A percentile compares a stretch with the other conserved stretches of the same genome.
These are phyloP conservation scores for Biscogniauxia sp. DNA, from an alignment of 2,329 filamentous ascomycete species.

Conservation along the genomic window DNA sequence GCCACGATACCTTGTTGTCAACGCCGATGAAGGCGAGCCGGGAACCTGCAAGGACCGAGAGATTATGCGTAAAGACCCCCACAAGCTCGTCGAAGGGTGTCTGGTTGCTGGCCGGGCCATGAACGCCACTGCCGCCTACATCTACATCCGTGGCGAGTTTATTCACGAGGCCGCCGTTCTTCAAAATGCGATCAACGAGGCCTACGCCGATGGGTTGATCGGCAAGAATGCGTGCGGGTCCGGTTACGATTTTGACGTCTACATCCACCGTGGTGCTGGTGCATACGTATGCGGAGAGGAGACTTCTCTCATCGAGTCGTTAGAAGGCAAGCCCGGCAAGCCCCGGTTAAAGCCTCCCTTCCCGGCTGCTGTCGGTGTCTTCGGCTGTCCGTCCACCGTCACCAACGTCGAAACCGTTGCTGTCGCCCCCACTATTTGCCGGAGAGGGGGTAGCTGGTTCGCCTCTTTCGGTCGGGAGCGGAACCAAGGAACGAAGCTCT, in stretches of 20 bases:
- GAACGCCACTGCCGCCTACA: conserved; percentile 98
- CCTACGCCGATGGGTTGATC: conserved; percentile 89
- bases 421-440: conserved; percentile 92
- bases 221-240: conserved; percentile 97
- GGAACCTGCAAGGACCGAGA: conserved; percentile 99
- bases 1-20: conserved; percentile 95
- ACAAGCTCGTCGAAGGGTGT: conserved; percentile 98
- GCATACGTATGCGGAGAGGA: conserved; percentile 98
- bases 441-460: conserved; percentile 91
- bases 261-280: conserved; percentile 92
- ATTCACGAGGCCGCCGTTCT: conserved; percentile 92
- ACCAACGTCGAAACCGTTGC: conserved; percentile 98
- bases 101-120: conserved; percentile 94
- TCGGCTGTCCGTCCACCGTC: conserved; percentile 96
- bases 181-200: conserved; percentile 95
- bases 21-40: conserved; percentile 97
- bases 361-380: conserved; percentile 93
- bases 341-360: conserved; percentile 98
- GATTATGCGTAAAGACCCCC: conserved; percentile 99
- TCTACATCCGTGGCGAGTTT: conserved; percentile 99
- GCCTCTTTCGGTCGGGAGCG: conserved; percentile 90
- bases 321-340: conserved; percentile 98
- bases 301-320: conserved; percentile 94
- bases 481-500: conserved; percentile 96
- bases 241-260: conserved; percentile 97